Base-by-base conservation (phyloP, 345 rosid species). In the Populus davidiana region DNA sequence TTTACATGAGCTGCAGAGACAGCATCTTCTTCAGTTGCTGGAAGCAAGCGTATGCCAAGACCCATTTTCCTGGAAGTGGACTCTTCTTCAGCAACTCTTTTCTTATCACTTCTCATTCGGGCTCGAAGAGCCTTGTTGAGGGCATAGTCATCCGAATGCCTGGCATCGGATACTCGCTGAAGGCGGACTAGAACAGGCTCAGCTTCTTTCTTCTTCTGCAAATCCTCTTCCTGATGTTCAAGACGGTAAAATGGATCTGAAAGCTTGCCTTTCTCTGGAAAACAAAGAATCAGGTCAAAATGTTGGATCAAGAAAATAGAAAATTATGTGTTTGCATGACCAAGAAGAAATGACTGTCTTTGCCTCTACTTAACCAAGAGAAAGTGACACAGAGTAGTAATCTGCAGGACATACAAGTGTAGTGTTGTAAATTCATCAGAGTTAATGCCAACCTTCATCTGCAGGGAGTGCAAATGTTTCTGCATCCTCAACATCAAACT, bases 121-220 rank as follows among this genome's bases (percentile, higher is more conserved):
- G 94, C 90, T 35, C 99, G 91, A 9, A 94, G 88, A 52, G 90
- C 88, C 82, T 80, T 96, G 92, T 94, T 94, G 50, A 91, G 82
- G 63, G 94, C 85, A 82, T 91, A 96, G 81, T 96, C 93, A 73
- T 96, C 97, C 61, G 92, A 89, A 80, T 91, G 97, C 82, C 94
- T 85, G 61, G 90, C 86, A 84, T 94, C 97, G 38, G 97, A 96
- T 75, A 85, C 87, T 69, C 91, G 88, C 78, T 92, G 99, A 77
- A 94, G 94, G 10, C 90, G 88, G 67, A 96, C 94, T 44, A 96
- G 81, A 27, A 90, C 86, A 5, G 98, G 99, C 74, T 92, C 99
- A 47, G 97, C 97, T 81, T 92, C 96, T 88, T 91, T 96, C 89
- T 96, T 96, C 91, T 96, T 96, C 86, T 85, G 86, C 82, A 96